Evolutionary conservation across 2,329 filamentous ascomycete genomes (phyloP).

Genomic region (Magnaporthiopsis incrustans): DNA sequence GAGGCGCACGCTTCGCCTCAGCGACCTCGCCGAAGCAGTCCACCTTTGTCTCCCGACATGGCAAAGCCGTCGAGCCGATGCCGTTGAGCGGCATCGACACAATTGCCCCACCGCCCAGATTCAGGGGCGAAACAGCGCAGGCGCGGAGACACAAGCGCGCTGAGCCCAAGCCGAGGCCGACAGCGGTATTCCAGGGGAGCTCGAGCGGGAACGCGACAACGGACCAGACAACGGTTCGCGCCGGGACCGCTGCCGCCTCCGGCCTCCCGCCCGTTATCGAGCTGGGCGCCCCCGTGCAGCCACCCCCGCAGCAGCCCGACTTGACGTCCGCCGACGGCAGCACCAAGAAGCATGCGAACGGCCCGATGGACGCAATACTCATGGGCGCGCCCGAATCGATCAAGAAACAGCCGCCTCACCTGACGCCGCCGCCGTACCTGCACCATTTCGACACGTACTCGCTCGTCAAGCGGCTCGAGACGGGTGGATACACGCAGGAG

Average conservation of each 20-base stretch:
- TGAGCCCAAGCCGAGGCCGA: not conserved
- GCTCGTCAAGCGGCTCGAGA: conserved; percentile 71
- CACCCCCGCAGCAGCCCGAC: conserved; percentile 7
- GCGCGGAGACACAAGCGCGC: not conserved
- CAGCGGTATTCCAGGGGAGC: not conserved
- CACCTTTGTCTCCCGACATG: conserved; percentile 46
- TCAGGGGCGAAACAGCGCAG: not conserved
- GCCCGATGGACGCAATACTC: conserved; percentile 43
- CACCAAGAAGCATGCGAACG: conserved; percentile 29
- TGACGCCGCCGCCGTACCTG: conserved; percentile 69
- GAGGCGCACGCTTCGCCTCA: conserved; percentile 28
- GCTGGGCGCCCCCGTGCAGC: conserved; percentile 13
- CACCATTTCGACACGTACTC: conserved; percentile 96
- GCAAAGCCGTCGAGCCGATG: conserved; percentile 52
- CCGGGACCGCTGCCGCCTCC: not conserved
- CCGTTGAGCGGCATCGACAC: conserved; percentile 13
- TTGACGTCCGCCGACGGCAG: conserved; percentile 11
- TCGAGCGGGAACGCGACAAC: not conserved
- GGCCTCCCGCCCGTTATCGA: conserved; percentile 12
- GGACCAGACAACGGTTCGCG: too few species aligned
- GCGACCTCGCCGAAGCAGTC: conserved; percentile 30
- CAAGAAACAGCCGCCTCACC: conserved; percentile 49
- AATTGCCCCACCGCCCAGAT: not conserved
- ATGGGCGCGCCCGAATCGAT: conserved; percentile 25
- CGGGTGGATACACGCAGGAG: conserved; percentile 60